Conservation (phyloP, 1,139 yeast species). For the Groenewaldozyma auringiensis region DNA sequence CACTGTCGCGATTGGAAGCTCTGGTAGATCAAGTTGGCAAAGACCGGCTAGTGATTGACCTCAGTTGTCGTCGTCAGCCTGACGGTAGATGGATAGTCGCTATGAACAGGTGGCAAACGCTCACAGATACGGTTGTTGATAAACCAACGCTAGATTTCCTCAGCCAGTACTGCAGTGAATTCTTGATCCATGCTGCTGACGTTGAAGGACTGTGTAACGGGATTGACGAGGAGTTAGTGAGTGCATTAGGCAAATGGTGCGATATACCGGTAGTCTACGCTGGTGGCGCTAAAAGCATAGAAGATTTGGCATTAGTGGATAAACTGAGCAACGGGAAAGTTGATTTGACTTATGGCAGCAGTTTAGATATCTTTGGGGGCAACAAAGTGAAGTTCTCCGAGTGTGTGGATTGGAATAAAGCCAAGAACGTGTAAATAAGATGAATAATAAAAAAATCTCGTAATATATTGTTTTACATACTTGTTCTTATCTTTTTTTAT, state of each 20-base stretch:
- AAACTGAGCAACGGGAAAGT: constrained; percentile 69
- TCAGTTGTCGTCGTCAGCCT: constrained; percentile 64
- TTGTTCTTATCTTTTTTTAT: neutral
- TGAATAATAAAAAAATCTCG: neutral
- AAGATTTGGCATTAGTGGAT: constrained; percentile 60
- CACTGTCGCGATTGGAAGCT: constrained; percentile 44
- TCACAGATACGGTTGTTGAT: constrained; percentile 57
- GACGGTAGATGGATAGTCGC: constrained; percentile 73
- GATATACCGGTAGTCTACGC: constrained; percentile 82
- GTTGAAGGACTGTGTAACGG: constrained; percentile 96
- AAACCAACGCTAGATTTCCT: constrained; percentile 47
- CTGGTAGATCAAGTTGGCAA: constrained; percentile 52
- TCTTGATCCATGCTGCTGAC: constrained; percentile 94
- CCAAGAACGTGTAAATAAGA: neutral
- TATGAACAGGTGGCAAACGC: constrained; percentile 93
- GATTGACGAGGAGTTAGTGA: constrained; percentile 71
- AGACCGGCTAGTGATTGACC: constrained; percentile 70
- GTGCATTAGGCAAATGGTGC: constrained; percentile 71
- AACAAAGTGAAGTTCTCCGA: constrained; percentile 64
- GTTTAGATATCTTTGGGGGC: constrained; percentile 93
- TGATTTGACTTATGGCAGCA: constrained; percentile 87
- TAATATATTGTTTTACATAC: neutral
- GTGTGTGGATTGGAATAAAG: constrained; percentile 61
- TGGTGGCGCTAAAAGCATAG: constrained; percentile 81
- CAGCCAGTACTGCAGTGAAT: constrained; percentile 68